Percentiles rank a stretch among this genome's conserved stretches.
Evolutionary conservation across 495 filamentous ascomycete genomes (phyloP).

Genomic region (Lepraria neglecta): DNA sequence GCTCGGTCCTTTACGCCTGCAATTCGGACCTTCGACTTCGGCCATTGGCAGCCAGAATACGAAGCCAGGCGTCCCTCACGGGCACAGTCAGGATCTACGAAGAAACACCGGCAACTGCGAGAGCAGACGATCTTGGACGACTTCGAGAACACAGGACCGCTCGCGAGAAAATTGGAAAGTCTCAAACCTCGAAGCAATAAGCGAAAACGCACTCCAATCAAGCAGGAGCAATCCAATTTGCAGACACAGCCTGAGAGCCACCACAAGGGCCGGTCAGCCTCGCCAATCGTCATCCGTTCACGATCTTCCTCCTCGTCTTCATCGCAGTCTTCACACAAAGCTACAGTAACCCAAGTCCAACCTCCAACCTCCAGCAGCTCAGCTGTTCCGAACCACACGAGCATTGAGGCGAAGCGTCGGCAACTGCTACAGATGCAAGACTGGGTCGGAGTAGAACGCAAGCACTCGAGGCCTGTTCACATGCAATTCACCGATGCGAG

Average conservation of each 20-base stretch:
- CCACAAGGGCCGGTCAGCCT: background rate
- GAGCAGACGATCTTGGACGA: constrained; percentile 22
- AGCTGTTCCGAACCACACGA: background rate
- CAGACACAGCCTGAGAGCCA: background rate
- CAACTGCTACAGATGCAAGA: constrained; percentile 22
- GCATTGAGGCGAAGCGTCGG: constrained; percentile 23
- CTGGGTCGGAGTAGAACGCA: constrained; percentile 23
- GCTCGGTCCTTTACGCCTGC: constrained; percentile 1
- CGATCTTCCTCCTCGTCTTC: constrained; percentile 4
- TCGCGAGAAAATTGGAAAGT: constrained; percentile 20
- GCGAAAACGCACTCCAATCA: constrained; percentile 3
- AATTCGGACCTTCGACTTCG: constrained; percentile 15
- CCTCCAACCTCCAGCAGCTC: background rate
- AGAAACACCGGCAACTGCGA: background rate
- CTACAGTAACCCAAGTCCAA: background rate
- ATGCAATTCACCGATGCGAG: constrained; percentile 22
- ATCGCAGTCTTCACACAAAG: background rate
- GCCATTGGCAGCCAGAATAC: constrained; percentile 10
- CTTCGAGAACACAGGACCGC: constrained; percentile 14
- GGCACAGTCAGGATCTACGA: background rate
- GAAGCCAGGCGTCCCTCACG: background rate
- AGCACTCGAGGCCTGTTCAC: constrained; percentile 21
- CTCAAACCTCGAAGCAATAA: constrained; percentile 14
- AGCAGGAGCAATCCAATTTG: background rate
- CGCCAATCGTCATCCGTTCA: constrained; percentile 17